These are phyloP conservation scores for Lentinula raphanica DNA, from an alignment of 768 basidiomycete species.

Conservation along the genomic window DNA sequence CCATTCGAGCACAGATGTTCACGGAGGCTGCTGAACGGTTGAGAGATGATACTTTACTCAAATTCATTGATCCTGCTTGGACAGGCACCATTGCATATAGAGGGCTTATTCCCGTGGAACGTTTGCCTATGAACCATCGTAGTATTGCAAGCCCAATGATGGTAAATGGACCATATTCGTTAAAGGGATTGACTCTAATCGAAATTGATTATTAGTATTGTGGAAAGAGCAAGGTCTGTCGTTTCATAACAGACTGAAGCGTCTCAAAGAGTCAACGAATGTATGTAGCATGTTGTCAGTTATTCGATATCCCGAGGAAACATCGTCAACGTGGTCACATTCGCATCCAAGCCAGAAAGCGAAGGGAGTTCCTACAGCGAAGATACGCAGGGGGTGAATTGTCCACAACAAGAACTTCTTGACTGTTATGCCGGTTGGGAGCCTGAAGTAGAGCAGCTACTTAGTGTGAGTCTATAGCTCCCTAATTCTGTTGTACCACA, in stretches of 20 bases:
- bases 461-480: slow-evolving; percentile 17
- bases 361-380: slow-evolving; percentile 21
- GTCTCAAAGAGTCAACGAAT: not conserved
- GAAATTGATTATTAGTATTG: slow-evolving; percentile 31
- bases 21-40: slow-evolving; percentile 19
- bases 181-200: slow-evolving; percentile 2
- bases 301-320: slow-evolving; percentile 41
- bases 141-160: slow-evolving; percentile 36
- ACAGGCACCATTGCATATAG: slow-evolving; percentile 41
- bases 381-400: slow-evolving; percentile 27
- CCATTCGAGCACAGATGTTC: slow-evolving; percentile 27
- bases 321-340: slow-evolving; percentile 41
- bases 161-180: slow-evolving; percentile 21
- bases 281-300: slow-evolving; percentile 41
- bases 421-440: slow-evolving; percentile 29
- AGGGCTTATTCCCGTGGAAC: slow-evolving; percentile 36
- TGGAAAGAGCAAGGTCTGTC: slow-evolving; percentile 38
- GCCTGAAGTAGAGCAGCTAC: slow-evolving; percentile 24
- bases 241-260: not conserved
- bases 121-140: slow-evolving; percentile 28
- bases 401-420: slow-evolving; percentile 26
- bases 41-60: slow-evolving; percentile 21
- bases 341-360: slow-evolving; percentile 31
- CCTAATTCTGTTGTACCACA: not conserved
- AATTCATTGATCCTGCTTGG: slow-evolving; percentile 38